These are phyloP conservation scores for Pyrenochaeta sp. DNA, from an alignment of 2,329 filamentous ascomycete species.

Conservation along the genomic window DNA sequence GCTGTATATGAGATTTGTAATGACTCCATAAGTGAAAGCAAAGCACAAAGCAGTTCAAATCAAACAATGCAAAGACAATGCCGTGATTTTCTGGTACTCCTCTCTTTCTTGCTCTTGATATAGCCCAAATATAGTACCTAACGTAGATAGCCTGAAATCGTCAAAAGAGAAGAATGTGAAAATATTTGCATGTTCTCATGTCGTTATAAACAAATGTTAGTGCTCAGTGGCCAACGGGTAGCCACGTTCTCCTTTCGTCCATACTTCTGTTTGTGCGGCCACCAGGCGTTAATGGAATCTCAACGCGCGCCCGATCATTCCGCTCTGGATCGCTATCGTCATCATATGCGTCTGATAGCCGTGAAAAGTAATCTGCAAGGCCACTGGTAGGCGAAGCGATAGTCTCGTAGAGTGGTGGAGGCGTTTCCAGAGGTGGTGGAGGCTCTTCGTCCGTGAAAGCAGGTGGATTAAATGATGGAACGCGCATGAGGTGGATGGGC, in stretches of 20 bases:
- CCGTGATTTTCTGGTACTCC: background rate
- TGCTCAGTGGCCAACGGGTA: constrained; percentile 52
- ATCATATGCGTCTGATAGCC: constrained; percentile 71
- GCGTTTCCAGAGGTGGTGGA: constrained; percentile 77
- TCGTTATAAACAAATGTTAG: constrained; percentile 37
- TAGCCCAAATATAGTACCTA: background rate
- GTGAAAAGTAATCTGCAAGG: constrained; percentile 86
- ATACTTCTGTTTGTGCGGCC: constrained; percentile 69
- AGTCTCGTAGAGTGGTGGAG: constrained; percentile 83
- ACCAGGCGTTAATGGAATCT: constrained; percentile 70
- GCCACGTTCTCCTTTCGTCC: constrained; percentile 68
- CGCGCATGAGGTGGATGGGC: constrained; percentile 84
- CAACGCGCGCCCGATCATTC: constrained; percentile 54
- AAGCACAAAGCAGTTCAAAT: no score
- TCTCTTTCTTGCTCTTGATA: no score
- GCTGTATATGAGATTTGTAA: background rate
- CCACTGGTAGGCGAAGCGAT: constrained; percentile 76
- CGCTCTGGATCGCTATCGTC: constrained; percentile 66
- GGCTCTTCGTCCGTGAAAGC: constrained; percentile 84
- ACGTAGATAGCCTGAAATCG: background rate
- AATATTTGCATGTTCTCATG: constrained; percentile 18
- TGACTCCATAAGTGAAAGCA: no score
- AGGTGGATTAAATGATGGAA: constrained; percentile 87
- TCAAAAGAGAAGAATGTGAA: background rate
- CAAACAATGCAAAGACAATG: background rate